Base-by-base conservation (phyloP, 2,329 filamentous ascomycete species). In the Ploettnerulaceae sp. region DNA sequence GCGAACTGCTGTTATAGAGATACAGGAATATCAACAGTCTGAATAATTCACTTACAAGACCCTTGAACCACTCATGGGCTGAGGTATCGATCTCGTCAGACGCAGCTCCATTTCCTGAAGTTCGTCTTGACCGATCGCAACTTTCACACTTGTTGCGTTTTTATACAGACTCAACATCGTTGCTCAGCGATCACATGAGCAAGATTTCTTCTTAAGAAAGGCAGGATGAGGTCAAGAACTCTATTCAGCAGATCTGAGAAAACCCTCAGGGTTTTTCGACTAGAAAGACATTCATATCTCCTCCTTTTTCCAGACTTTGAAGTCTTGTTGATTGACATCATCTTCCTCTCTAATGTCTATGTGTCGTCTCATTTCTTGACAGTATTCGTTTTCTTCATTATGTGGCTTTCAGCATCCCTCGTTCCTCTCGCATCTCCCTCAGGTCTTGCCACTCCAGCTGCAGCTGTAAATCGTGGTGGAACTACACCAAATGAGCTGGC, bases 401-500 rank as follows among this genome's bases (percentile, higher is more conserved):
- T 49, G 47, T 17, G 11, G 7, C 37, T 18, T 12, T 8, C 31
- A 32, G 4, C 32, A 1, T 20, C 17, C 3, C 15, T 45, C 18
- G 7, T 41, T 12, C 18, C 43, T 9, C 2, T 45, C 20, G 28
- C 47, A 7, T 26, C 46, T 7, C 42, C 37, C 3, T 43, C 46
- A 3, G 17, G 20, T 7, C 9, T 32, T 9, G 45, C 38, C 34
- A 26, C 42, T 15, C 39, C 44, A 14, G 33, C 24, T 26, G 28
- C 37, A 4, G 24, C 29, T 9, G 28, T 31, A 12, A 26, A 20
- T 22, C 18, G 12, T 22, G 31, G 18, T 5, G 44, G 48, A 12
- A 39, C 38, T 6, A 53, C 45, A 12, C 44, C 53, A 42, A 59
- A 61, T 43, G 59, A 56, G 18, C 47, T 62, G 17, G 44, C 52